Conservation (phyloP, 2,329 filamentous ascomycete species). For the Talaromyces pinophilus region DNA sequence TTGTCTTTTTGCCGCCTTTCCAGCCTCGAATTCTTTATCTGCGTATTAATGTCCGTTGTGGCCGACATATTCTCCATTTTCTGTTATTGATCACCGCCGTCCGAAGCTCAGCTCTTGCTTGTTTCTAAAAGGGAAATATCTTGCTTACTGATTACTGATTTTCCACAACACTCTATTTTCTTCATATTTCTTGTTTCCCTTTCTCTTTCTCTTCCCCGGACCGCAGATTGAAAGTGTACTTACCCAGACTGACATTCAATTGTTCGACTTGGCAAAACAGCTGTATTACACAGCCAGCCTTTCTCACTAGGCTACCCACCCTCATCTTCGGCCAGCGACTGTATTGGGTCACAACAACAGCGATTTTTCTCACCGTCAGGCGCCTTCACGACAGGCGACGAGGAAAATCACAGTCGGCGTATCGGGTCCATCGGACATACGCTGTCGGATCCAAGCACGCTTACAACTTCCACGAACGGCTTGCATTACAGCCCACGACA, state of each 20-base stretch:
- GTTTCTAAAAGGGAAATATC: background rate
- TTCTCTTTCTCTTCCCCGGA: conserved; percentile 2
- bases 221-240: conserved; percentile 14
- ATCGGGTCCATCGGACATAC: conserved; percentile 52
- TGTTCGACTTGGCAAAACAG: conserved; percentile 28
- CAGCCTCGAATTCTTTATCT: conserved; percentile 8
- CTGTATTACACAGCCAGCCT: conserved; percentile 37
- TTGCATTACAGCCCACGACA: conserved; percentile 55
- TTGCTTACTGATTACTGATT: background rate
- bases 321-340: conserved; percentile 44
- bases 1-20: background rate
- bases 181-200: conserved; percentile 21
- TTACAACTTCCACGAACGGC: conserved; percentile 48
- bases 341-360: conserved; percentile 35
- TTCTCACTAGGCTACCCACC: conserved; percentile 42
- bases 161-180: background rate
- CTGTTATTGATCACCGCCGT: background rate
- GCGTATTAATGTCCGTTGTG: background rate
- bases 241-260: background rate
- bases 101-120: background rate
- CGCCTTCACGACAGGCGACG: conserved; percentile 37
- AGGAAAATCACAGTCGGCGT: conserved; percentile 54
- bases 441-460: conserved; percentile 42
- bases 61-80: background rate
- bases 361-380: conserved; percentile 38